phyloP scores from a whole-genome alignment of 441 rosid species.

The Croton laevigatus region DNA sequence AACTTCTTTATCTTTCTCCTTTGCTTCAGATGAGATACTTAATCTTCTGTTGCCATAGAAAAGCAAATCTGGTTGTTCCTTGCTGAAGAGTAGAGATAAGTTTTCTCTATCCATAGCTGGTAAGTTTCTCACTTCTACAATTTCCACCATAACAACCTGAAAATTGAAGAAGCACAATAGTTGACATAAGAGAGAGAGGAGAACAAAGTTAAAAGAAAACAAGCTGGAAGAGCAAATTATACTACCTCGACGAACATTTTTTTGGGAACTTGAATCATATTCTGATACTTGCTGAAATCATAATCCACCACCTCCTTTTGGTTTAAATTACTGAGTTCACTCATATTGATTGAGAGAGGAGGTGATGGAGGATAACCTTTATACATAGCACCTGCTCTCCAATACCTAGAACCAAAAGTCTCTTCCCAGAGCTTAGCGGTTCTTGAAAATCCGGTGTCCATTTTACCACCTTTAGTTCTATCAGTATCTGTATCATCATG shows the following conservation, averaged over 20 bases:
- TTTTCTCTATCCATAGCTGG: conserved; percentile 47
- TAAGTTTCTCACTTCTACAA: conserved; percentile 48
- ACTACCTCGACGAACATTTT: conserved; percentile 33
- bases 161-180: background rate
- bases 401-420: conserved; percentile 60
- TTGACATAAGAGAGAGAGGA: background rate
- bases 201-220: background rate
- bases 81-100: conserved; percentile 40
- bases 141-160: conserved; percentile 54
- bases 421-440: conserved; percentile 72
- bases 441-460: conserved; percentile 56
- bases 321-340: conserved; percentile 19
- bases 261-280: conserved; percentile 31
- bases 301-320: conserved; percentile 28
- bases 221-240: conserved; percentile 1
- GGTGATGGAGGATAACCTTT: conserved; percentile 44
- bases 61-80: conserved; percentile 24
- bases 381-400: conserved; percentile 84
- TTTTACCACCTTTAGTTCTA: conserved; percentile 57
- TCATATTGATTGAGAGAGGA: conserved; percentile 36
- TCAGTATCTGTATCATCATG: conserved; percentile 85
- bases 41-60: conserved; percentile 10
- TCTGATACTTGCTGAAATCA: conserved; percentile 15
- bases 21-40: conserved; percentile 39
- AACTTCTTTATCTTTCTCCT: conserved; percentile 46